Base-by-base conservation (phyloP, 768 basidiomycete species). In the Pisolithus albus region DNA sequence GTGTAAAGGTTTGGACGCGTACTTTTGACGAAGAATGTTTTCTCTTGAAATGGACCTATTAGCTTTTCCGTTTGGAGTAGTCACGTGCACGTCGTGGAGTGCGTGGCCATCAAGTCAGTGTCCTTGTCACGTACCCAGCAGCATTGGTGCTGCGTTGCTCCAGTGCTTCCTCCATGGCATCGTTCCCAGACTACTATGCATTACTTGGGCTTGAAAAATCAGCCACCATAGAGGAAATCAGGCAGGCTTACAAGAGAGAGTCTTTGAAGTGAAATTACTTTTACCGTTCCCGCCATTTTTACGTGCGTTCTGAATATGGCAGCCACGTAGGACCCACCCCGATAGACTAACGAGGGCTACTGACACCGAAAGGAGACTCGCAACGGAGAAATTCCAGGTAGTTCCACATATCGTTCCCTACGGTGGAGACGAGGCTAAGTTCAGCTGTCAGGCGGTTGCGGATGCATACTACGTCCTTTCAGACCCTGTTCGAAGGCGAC, bases 381-480 rank as follows among this genome's bases (percentile, higher is more conserved):
- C 92, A 0, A 96, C 93, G 2, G 92, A 92, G 66, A 76, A 76
- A 51, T 95, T 94, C 66, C 91, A 92, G 75, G 89, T 83, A 56
- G 5, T 65, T 58, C 24, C 46, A 19, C n/a, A 10, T 41, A 47
- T 26, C 39, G n/a, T 41, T 37, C 44, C 8, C 42, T 43, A 9
- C 28, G 18, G 15, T 46, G 23, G 9, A 3, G n/a, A 34, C 28
- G 50, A 30, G 23, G 30, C 32, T 47, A 40, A 23, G 46, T 10
- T 6, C 41, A 42, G 5, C 30, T 26, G 34, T 1, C 63, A 87
- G 86, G 82, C 86, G 7, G 84, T 96, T 56, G 92, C 93, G 49
- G 93, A 96, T 67, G 92, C 92, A 16, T 95, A 95, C 70, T 96
- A 90, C 64, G 88, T 94, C 24, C 80, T 97, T 36, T 92, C 89